Conservation (phyloP, 148 eudicot species). For the Vaccinium macrocarpon region DNA sequence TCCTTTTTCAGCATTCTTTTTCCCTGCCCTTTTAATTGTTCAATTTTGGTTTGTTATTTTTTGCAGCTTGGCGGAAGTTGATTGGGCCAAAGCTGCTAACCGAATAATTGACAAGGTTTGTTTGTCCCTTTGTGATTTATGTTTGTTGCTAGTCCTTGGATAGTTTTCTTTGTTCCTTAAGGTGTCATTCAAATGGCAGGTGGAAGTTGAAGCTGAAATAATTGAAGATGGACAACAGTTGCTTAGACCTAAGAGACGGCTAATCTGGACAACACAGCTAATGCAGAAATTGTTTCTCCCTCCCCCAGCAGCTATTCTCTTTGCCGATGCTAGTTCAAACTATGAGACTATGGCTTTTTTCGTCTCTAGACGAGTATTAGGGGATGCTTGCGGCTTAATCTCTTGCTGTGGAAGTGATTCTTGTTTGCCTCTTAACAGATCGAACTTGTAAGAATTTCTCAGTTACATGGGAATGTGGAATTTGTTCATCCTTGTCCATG, state of each 20-base stretch:
- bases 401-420: constrained; percentile 34
- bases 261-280: constrained; percentile 68
- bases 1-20: background rate
- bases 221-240: constrained; percentile 46
- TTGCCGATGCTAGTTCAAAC: constrained; percentile 51
- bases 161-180: background rate
- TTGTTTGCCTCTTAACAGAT: constrained; percentile 23
- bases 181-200: constrained; percentile 39
- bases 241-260: constrained; percentile 67
- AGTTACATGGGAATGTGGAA: background rate
- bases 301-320: constrained; percentile 55
- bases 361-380: constrained; percentile 61
- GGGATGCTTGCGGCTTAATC: constrained; percentile 64
- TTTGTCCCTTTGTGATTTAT: background rate
- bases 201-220: constrained; percentile 50
- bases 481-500: background rate
- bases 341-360: constrained; percentile 50
- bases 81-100: constrained; percentile 62
- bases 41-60: constrained; percentile 21
- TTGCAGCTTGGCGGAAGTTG: constrained; percentile 64
- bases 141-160: background rate
- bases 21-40: constrained; percentile 18
- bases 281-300: constrained; percentile 78
- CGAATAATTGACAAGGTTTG: constrained; percentile 68
- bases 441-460: constrained; percentile 48